Evolutionary conservation across 768 basidiomycete genomes (phyloP), one percentile per base, ranked within the genome.

Genomic region (Udeniomyces megalosporus): DNA sequence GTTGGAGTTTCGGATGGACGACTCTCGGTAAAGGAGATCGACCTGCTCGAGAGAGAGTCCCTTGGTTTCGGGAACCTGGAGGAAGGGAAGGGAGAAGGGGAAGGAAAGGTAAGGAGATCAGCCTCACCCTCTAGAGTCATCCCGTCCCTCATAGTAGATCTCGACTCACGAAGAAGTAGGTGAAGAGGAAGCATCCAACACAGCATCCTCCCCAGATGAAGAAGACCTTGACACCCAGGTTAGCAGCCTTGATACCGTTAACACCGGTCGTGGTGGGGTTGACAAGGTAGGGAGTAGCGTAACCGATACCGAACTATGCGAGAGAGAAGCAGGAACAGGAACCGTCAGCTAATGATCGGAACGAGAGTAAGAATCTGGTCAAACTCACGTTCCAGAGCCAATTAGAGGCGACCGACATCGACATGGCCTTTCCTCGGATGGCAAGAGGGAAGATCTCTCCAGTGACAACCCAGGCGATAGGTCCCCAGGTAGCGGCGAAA

Each of bases 281-380:
- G n/a, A 64, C 62, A 17, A 64, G 62, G 52, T 58, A 64, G 2
- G 62, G 62, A 0, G 62, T 64, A 17, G 62, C 62, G 56, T 64
- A 64, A 10, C 74, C 74, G 69, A 87, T 84, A 66, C 76, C 83
- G 66, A 83, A 85, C 75, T 89, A 88, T 83, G 84, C 87, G 54
- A 62, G 58, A 48, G 34, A 44, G 29, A 32, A n/a, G n/a, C n/a
- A n/a, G n/a, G n/a, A n/a, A n/a, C 7, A 57, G 14, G 44, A 3
- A n/a, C n/a, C n/a, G n/a, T n/a, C n/a, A n/a, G n/a, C n/a, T n/a
- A n/a, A n/a, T n/a, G n/a, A n/a, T n/a, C 32, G 11, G 26, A 51
- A 15, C 26, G 14, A 35, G 22, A 52, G 20, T 5, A 38, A 56
- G 7, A 15, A 2, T 2, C 7, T 8, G 5, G 34, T 7, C 2